A percentile compares a stretch with the other conserved stretches of the same genome.
Conservation (phyloP, 2,329 filamentous ascomycete genomes). For the Aspergillus fischeri region DNA sequence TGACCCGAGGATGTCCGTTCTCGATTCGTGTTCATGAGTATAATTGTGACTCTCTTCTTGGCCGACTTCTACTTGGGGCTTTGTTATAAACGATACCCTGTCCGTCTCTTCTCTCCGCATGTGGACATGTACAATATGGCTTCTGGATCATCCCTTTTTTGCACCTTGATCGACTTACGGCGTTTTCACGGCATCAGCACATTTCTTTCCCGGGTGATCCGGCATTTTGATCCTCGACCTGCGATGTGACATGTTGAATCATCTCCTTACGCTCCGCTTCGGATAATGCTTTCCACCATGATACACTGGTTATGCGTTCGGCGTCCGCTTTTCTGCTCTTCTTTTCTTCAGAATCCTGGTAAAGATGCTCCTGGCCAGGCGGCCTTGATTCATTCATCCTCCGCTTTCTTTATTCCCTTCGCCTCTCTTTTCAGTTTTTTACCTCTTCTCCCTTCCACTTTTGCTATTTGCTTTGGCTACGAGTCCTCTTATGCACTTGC, state of each 20-base stretch:
- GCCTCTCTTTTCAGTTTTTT: background rate
- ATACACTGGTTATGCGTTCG: background rate
- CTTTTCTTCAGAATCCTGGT: background rate
- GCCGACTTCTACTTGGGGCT: slow-evolving; percentile 5
- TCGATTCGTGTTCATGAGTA: background rate
- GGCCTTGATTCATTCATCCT: background rate
- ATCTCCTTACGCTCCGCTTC: background rate
- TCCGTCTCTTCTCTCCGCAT: slow-evolving; percentile 14
- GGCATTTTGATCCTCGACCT: background rate
- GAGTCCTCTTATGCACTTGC: background rate
- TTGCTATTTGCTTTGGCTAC: background rate
- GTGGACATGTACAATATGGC: slow-evolving; percentile 25
- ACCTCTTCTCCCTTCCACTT: background rate
- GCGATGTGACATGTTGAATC: slow-evolving; percentile 4
- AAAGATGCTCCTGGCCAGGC: background rate
- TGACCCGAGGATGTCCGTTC: background rate
- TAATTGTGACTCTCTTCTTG: slow-evolving; percentile 2
- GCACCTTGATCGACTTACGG: slow-evolving; percentile 18
- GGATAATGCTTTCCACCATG: background rate
- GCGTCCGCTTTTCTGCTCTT: background rate
- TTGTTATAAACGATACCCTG: slow-evolving; percentile 20
- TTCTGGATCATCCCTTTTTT: slow-evolving; percentile 18
- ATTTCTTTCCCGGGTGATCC: slow-evolving; percentile 1
- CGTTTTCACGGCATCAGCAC: slow-evolving; percentile 13
- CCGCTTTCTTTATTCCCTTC: background rate